Percentiles rank a stretch among this genome's conserved stretches.
Evolutionary conservation across 1,139 yeast genomes (phyloP).

Genomic region (Suhomyces chickasaworum): DNA sequence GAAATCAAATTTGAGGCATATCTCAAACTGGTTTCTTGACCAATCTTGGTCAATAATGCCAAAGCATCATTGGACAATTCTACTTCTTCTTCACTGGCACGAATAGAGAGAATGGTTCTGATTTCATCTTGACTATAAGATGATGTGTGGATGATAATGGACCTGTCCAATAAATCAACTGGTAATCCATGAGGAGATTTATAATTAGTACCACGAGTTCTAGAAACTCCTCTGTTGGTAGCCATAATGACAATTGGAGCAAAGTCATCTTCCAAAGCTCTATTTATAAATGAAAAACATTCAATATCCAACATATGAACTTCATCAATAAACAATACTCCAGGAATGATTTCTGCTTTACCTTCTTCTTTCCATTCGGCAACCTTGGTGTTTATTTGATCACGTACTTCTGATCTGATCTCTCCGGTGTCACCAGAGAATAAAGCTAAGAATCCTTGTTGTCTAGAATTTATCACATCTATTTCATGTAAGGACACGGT

Average conservation of each 20-base stretch:
- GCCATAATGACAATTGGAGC: constrained; percentile 99
- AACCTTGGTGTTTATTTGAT: constrained; percentile 94
- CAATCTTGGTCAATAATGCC: constrained; percentile 87
- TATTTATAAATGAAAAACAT: constrained; percentile 90
- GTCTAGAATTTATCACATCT: constrained; percentile 96
- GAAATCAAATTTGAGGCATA: constrained; percentile 91
- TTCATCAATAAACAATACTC: constrained; percentile 96
- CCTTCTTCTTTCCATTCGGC: constrained; percentile 99
- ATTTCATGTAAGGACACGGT: constrained; percentile 96
- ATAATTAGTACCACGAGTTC: constrained; percentile 90
- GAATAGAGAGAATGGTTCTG: constrained; percentile 77
- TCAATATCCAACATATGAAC: constrained; percentile 99
- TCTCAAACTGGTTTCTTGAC: constrained; percentile 88
- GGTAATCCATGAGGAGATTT: constrained; percentile 98
- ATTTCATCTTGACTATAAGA: constrained; percentile 81
- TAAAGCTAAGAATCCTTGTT: constrained; percentile 95
- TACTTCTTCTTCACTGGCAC: constrained; percentile 97
- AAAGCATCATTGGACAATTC: constrained; percentile 83
- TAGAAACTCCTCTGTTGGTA: constrained; percentile 91
- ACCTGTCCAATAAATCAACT: constrained; percentile 87
- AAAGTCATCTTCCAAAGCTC: constrained; percentile 95
- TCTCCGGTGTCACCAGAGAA: constrained; percentile 98
- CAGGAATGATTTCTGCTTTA: constrained; percentile 98
- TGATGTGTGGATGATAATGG: constrained; percentile 86
- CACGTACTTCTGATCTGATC: constrained; percentile 92